These are phyloP conservation scores for Chimonanthus salicifolius DNA, from an alignment of 164 flowering plant genomes.

Conservation along the genomic window DNA sequence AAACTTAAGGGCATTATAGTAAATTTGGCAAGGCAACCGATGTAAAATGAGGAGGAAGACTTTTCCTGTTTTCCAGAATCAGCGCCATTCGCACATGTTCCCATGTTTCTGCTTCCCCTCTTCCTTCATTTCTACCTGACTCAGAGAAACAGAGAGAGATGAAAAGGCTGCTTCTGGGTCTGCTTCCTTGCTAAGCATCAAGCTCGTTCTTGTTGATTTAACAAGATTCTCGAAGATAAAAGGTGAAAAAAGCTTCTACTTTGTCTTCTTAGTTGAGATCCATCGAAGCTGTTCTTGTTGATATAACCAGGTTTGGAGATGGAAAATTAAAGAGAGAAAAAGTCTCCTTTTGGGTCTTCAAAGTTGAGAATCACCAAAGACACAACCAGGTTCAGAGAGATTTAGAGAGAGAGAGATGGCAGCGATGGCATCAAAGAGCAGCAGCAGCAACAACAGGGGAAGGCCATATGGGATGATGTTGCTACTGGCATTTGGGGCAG, in stretches of 20 bases:
- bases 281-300: constrained; percentile 14
- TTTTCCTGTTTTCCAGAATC: constrained; percentile 17
- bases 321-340: constrained; percentile 2
- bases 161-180: constrained; percentile 24
- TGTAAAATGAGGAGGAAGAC: background rate
- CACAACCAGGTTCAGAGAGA: background rate
- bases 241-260: background rate
- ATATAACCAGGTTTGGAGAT: background rate
- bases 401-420: constrained; percentile 24
- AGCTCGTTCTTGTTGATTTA: background rate
- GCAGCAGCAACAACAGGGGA: constrained; percentile 17
- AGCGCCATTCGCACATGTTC: constrained; percentile 25
- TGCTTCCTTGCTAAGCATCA: constrained; percentile 32
- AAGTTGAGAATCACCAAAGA: background rate
- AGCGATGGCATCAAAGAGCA: constrained; percentile 14
- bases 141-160: constrained; percentile 8
- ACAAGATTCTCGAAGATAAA: background rate
- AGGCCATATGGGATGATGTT: constrained; percentile 53
- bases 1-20: background rate
- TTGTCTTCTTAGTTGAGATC: constrained; percentile 29
- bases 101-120: constrained; percentile 25
- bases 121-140: constrained; percentile 17
- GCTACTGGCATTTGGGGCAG: constrained; percentile 57
- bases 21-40: background rate
- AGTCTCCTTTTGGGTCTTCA: background rate